Conservation (phyloP, 371 early-diverging fungal species). For the Syncephalastrum sp. region DNA sequence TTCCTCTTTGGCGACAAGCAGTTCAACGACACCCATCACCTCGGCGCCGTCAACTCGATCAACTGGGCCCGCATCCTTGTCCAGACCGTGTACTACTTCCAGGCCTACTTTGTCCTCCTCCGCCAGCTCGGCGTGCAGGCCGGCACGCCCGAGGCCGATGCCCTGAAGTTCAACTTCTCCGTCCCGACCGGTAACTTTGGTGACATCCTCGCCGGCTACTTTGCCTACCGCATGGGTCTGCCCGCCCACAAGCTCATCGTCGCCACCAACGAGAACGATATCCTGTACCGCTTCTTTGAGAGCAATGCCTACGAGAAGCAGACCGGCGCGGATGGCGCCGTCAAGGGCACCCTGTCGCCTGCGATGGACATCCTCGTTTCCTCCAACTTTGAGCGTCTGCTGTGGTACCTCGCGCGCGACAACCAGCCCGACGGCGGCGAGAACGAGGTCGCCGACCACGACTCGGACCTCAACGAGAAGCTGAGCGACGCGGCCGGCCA, state of each 20-base stretch:
- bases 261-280: conserved; percentile 96
- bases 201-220: conserved; percentile 94
- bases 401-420: conserved; percentile 86
- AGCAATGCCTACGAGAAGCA: conserved; percentile 82
- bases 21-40: conserved; percentile 74
- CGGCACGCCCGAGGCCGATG: conserved; percentile 44
- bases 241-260: conserved; percentile 80
- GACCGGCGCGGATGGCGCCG: conserved; percentile 57
- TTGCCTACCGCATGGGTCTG: conserved; percentile 89
- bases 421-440: conserved; percentile 31
- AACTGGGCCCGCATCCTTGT: conserved; percentile 98
- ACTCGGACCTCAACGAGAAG: conserved; percentile 33
- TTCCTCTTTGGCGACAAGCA: conserved; percentile 77
- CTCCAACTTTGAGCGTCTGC: conserved; percentile 95
- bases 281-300: conserved; percentile 91
- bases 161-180: conserved; percentile 70
- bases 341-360: conserved; percentile 86
- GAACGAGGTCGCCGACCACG: conserved; percentile 21
- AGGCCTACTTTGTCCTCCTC: conserved; percentile 79
- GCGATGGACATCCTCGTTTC: conserved; percentile 97
- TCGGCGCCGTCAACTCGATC: conserved; percentile 98
- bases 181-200: conserved; percentile 99
- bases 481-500: conserved; percentile 54
- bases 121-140: conserved; percentile 57
- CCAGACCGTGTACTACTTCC: conserved; percentile 94